These are phyloP conservation scores for Coemansia sp. DNA, from an alignment of 192 early-diverging fungal genomes.

Conservation along the genomic window DNA sequence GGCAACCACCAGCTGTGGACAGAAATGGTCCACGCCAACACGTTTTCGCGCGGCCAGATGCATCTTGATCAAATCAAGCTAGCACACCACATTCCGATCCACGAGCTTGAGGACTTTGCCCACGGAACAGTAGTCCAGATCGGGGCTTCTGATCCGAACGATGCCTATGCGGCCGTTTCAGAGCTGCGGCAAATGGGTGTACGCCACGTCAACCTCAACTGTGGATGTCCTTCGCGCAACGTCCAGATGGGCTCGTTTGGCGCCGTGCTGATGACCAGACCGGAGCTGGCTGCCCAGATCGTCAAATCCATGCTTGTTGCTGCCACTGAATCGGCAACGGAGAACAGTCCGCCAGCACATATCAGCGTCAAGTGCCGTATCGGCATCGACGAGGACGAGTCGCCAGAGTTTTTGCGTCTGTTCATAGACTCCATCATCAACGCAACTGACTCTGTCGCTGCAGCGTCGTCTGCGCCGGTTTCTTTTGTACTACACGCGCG, in stretches of 20 bases:
- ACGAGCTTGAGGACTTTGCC: slow-evolving; percentile 35
- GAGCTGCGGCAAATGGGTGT: slow-evolving; percentile 60
- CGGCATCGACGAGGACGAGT: slow-evolving; percentile 71
- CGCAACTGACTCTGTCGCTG: neutral
- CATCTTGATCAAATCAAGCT: slow-evolving; percentile 20
- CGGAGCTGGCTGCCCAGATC: slow-evolving; percentile 57
- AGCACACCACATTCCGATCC: slow-evolving; percentile 26
- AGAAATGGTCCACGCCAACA: slow-evolving; percentile 70
- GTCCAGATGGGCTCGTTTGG: slow-evolving; percentile 70
- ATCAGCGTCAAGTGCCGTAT: slow-evolving; percentile 75
- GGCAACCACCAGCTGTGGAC: slow-evolving; percentile 62
- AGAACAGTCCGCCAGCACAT: slow-evolving; percentile 21
- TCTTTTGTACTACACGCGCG: slow-evolving; percentile 70
- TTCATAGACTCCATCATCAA: slow-evolving; percentile 33
- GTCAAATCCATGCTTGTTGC: slow-evolving; percentile 58
- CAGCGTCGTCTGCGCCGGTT: neutral
- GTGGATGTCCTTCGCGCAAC: slow-evolving; percentile 70
- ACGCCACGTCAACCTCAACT: slow-evolving; percentile 67
- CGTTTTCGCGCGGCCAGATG: slow-evolving; percentile 40
- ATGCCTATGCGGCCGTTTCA: slow-evolving; percentile 30
- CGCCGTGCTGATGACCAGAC: slow-evolving; percentile 70
- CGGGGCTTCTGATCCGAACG: slow-evolving; percentile 31
- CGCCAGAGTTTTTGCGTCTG: slow-evolving; percentile 57
- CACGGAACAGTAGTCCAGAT: slow-evolving; percentile 49
- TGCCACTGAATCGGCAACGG: slow-evolving; percentile 14